These are phyloP conservation scores for Hyaloscypha variabilis DNA, from an alignment of 495 filamentous ascomycete genomes.

Conservation along the genomic window DNA sequence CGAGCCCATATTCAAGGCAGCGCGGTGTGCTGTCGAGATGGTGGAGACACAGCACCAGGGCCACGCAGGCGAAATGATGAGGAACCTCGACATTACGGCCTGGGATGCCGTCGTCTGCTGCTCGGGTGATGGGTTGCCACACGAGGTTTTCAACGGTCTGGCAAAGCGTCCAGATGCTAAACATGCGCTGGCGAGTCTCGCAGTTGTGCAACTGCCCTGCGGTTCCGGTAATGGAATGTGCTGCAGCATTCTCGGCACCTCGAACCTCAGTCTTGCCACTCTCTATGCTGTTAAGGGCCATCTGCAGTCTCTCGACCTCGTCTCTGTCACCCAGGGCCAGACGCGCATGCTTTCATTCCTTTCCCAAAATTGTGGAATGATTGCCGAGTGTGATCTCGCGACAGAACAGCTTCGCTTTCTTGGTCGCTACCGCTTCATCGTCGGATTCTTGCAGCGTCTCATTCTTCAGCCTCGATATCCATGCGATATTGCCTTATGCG, in stretches of 20 bases:
- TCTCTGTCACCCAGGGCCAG: conserved; percentile 80
- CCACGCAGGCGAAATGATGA: conserved; percentile 75
- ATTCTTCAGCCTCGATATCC: conserved; percentile 76
- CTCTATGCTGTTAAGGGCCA: conserved; percentile 84
- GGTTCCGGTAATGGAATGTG: conserved; percentile 91
- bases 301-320: conserved; percentile 76
- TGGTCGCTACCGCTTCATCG: conserved; percentile 79
- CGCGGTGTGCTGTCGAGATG: conserved; percentile 73
- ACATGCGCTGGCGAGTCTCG: conserved; percentile 70
- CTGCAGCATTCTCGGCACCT: conserved; percentile 81
- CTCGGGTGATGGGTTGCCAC: conserved; percentile 86
- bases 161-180: conserved; percentile 71
- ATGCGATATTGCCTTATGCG: too few species aligned
- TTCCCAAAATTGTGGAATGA: conserved; percentile 83
- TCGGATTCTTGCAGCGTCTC: conserved; percentile 73
- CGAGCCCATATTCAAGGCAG: conserved; percentile 80
- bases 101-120: conserved; percentile 85
- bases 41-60: conserved; percentile 69
- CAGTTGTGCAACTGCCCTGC: conserved; percentile 83
- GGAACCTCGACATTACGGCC: conserved; percentile 72
- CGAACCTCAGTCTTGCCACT: conserved; percentile 71
- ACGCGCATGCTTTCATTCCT: conserved; percentile 77
- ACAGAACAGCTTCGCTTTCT: conserved; percentile 93
- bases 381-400: conserved; percentile 83
- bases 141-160: conserved; percentile 93